phyloP scores from a whole-genome alignment of 179 eudicot species.

The Spinacia oleracea region DNA sequence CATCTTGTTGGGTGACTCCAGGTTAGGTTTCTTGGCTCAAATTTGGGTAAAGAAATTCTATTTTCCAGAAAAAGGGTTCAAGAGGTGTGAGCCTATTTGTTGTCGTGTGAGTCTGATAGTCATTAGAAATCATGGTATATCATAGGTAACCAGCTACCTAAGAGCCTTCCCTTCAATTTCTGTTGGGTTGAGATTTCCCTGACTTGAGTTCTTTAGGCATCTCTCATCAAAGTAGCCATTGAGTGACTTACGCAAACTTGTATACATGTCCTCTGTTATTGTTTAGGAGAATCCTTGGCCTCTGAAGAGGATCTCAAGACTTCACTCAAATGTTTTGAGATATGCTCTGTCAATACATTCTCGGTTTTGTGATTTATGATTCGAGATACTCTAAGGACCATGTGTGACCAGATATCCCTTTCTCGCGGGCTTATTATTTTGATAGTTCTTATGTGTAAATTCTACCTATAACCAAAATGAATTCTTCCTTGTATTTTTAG shows the following conservation, averaged over 20 bases:
- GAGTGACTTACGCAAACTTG: not conserved
- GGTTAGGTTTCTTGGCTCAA: not conserved
- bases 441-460: too few species aligned
- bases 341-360: too few species aligned
- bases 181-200: not conserved
- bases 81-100: not conserved
- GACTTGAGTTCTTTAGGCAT: not conserved
- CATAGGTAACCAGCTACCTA: too few species aligned
- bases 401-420: too few species aligned
- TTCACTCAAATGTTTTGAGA: too few species aligned
- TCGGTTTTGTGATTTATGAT: not conserved
- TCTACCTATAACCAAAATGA: too few species aligned
- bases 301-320: not conserved
- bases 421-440: too few species aligned
- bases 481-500: too few species aligned
- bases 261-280: too few species aligned
- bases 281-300: not conserved
- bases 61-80: not conserved
- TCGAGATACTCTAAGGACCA: not conserved
- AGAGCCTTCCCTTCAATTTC: too few species aligned
- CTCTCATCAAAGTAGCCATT: not conserved
- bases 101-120: not conserved
- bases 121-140: too few species aligned
- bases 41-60: not conserved
- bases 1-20: not conserved